Percentiles rank a stretch among this genome's conserved stretches.
Conservation (phyloP, 495 filamentous ascomycete species). For the Darksidea phi region DNA sequence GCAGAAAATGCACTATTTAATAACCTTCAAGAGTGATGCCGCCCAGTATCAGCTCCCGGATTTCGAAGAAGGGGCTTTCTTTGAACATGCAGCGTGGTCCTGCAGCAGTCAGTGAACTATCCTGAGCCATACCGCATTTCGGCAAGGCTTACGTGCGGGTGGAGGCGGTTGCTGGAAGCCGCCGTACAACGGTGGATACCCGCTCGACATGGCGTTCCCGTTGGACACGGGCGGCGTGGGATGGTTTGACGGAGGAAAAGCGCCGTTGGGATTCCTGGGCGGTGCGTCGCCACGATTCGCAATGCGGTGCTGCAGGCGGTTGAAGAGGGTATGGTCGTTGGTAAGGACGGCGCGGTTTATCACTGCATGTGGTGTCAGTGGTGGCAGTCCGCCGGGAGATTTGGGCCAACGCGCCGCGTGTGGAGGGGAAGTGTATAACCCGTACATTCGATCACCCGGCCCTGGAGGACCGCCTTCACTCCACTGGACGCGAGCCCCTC, state of each 20-base stretch:
- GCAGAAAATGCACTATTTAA: not conserved
- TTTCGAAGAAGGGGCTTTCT: constrained; percentile 42
- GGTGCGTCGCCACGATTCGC: constrained; percentile 30
- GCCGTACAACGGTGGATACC: constrained; percentile 9
- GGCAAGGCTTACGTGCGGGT: not conserved
- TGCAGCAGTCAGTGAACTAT: constrained; percentile 5
- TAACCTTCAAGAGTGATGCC: constrained; percentile 39
- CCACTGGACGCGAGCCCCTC: constrained; percentile 73
- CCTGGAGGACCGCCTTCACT: constrained; percentile 75
- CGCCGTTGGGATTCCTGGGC: constrained; percentile 3
- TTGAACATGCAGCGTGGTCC: constrained; percentile 32
- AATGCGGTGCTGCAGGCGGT: constrained; percentile 29
- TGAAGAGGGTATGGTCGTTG: constrained; percentile 19
- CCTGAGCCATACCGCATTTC: not conserved
- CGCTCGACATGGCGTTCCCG: constrained; percentile 10
- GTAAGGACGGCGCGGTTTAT: constrained; percentile 10
- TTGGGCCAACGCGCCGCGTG: constrained; percentile 2
- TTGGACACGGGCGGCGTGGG: constrained; percentile 4
- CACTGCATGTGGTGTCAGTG: constrained; percentile 32
- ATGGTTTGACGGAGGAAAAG: not conserved
- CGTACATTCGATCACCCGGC: constrained; percentile 73
- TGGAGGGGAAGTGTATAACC: constrained; percentile 34
- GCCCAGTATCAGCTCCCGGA: constrained; percentile 35
- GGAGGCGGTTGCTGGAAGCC: not conserved
- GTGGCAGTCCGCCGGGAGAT: constrained; percentile 33